phyloP scores from a whole-genome alignment of 2,329 filamentous ascomycete species.

The Alternaria triticina region DNA sequence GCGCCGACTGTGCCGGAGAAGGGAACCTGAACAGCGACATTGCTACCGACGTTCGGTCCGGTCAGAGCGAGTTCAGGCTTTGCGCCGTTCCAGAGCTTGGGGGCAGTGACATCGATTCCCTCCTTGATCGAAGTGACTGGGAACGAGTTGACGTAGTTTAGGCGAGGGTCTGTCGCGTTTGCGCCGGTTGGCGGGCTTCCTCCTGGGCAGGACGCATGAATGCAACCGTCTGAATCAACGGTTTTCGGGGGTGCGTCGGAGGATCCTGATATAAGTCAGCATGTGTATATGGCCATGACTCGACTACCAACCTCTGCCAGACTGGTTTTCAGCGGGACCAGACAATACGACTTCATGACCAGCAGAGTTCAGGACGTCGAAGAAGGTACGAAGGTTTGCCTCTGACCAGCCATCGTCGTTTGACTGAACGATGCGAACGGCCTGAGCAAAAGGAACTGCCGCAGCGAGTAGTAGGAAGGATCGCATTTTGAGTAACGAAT shows the following conservation, averaged over 20 bases:
- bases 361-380: conserved; percentile 60
- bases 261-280: conserved; percentile 55
- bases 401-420: conserved; percentile 81
- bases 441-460: conserved; percentile 35
- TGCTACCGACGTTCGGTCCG: conserved; percentile 68
- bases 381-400: conserved; percentile 67
- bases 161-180: conserved; percentile 62
- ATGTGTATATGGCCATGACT: background rate
- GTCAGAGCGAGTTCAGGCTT: conserved; percentile 68
- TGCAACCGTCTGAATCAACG: conserved; percentile 59
- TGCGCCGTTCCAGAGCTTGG: conserved; percentile 59
- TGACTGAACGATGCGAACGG: conserved; percentile 58
- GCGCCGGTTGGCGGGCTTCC: conserved; percentile 62
- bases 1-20: conserved; percentile 74
- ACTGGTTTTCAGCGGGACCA: conserved; percentile 70
- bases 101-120: conserved; percentile 65
- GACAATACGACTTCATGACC: conserved; percentile 70
- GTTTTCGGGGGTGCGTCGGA: conserved; percentile 55
- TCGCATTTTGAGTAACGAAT: conserved; percentile 49
- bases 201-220: conserved; percentile 67
- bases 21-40: conserved; percentile 62
- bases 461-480: conserved; percentile 32
- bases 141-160: conserved; percentile 76
- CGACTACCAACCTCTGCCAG: conserved; percentile 60
- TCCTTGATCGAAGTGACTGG: conserved; percentile 68